phyloP scores from a whole-genome alignment of 805 yeast species.

The Candida sakaeoensis region DNA sequence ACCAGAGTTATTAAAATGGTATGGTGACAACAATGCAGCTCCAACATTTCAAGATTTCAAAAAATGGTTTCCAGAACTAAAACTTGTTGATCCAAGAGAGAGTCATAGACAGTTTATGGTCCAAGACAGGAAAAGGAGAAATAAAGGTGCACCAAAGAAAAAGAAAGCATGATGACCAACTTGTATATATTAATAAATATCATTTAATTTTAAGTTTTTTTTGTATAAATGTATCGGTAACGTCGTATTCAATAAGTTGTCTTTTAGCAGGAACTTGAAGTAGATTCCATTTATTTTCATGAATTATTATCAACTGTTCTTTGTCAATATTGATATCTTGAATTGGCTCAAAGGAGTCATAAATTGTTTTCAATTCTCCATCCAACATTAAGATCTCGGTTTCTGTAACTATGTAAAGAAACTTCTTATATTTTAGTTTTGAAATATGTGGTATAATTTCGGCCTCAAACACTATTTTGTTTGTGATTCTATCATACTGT shows the following conservation, averaged over 20 bases:
- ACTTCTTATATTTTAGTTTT: background rate
- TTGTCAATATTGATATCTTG: background rate
- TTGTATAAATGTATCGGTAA: conserved; percentile 26
- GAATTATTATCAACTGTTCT: background rate
- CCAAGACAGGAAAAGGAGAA: conserved; percentile 70
- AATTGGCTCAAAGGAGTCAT: background rate
- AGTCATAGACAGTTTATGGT: conserved; percentile 65
- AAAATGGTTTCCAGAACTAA: conserved; percentile 46
- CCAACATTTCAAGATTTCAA: conserved; percentile 61
- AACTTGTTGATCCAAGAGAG: conserved; percentile 65
- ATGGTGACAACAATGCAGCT: conserved; percentile 65
- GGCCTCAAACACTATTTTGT: background rate
- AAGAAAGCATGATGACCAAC: conserved; percentile 28
- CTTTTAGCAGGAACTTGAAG: background rate
- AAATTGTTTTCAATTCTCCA: background rate
- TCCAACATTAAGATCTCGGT: conserved; percentile 1
- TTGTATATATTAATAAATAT: conserved; percentile 7
- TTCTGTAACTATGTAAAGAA: conserved; percentile 1
- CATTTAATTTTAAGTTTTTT: conserved; percentile 9
- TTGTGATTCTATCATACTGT: background rate
- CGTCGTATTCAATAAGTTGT: conserved; percentile 14
- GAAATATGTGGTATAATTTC: background rate
- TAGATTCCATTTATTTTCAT: background rate
- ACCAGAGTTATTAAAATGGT: conserved; percentile 63
- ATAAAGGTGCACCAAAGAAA: conserved; percentile 85